A percentile compares a stretch with the other conserved stretches of the same genome.
phyloP scores from a whole-genome alignment of 176 grass and related monocot genomes.

The Ananas comosus region DNA sequence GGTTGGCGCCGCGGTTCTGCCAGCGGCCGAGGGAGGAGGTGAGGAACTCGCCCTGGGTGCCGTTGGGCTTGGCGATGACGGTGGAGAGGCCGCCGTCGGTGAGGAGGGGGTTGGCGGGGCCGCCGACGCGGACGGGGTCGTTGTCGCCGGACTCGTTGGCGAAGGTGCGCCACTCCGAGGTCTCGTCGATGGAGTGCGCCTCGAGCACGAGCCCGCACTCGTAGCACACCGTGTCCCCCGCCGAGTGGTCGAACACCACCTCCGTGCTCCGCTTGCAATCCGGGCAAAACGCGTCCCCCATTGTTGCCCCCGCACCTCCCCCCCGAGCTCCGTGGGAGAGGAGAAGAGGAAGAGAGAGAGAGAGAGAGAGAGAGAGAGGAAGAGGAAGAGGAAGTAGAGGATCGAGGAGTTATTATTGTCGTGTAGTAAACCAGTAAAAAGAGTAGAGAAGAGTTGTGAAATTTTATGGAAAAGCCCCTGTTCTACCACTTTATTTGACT shows the following conservation, averaged over 20 bases:
- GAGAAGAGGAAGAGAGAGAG: not conserved
- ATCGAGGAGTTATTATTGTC: no score
- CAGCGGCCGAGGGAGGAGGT: constrained; percentile 63
- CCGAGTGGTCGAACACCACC: constrained; percentile 84
- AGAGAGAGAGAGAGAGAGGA: not conserved
- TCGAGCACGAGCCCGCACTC: constrained; percentile 88
- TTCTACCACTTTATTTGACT: no score
- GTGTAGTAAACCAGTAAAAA: no score
- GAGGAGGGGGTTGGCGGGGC: constrained; percentile 63
- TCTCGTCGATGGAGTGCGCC: constrained; percentile 83
- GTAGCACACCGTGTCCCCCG: constrained; percentile 85
- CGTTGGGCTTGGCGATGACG: constrained; percentile 86
- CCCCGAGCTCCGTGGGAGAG: not conserved
- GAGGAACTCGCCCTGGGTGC: constrained; percentile 52
- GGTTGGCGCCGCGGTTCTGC: constrained; percentile 74
- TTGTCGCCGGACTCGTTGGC: constrained; percentile 85
- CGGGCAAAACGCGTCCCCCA: constrained; percentile 75
- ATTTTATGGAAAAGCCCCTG: no score
- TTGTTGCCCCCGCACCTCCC: not conserved
- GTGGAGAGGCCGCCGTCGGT: constrained; percentile 73
- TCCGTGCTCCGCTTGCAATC: constrained; percentile 85
- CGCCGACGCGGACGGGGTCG: constrained; percentile 77
- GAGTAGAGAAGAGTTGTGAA: no score
- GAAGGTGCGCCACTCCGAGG: constrained; percentile 85
- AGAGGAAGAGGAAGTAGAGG: not conserved